Conservation (phyloP, 2,329 filamentous ascomycete species). For the Grosmannia penicillata region DNA sequence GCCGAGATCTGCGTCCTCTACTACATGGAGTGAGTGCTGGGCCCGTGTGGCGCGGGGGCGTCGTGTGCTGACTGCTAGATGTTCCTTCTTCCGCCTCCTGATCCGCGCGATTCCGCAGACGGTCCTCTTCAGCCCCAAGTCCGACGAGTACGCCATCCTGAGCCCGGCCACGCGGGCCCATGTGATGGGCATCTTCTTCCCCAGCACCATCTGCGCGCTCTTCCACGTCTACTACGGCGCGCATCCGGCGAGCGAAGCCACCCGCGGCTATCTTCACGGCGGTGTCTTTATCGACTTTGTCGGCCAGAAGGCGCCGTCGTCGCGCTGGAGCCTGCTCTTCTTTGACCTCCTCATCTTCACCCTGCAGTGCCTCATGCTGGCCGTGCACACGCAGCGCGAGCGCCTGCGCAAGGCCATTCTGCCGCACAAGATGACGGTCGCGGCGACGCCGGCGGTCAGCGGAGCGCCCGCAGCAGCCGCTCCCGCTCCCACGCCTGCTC, state of each 20-base stretch:
- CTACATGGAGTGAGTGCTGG: constrained; percentile 49
- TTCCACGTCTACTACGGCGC: constrained; percentile 41
- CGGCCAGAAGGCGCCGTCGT: constrained; percentile 48
- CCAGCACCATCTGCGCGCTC: constrained; percentile 46
- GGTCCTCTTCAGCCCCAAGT: constrained; percentile 48
- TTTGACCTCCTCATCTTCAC: constrained; percentile 40
- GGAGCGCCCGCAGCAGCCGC: not conserved
- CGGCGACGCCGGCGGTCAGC: not conserved
- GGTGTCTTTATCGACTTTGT: constrained; percentile 54
- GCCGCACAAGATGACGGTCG: constrained; percentile 11
- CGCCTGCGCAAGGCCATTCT: constrained; percentile 34
- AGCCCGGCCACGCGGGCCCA: constrained; percentile 42
- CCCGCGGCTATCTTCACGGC: constrained; percentile 51
- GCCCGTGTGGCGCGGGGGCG: too few species aligned
- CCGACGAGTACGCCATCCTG: constrained; percentile 38
- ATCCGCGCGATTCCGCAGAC: constrained; percentile 45
- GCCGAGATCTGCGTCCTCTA: constrained; percentile 51
- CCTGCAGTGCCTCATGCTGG: constrained; percentile 49
- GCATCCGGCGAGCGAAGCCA: constrained; percentile 42
- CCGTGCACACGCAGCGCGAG: constrained; percentile 46
- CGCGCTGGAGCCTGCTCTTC: constrained; percentile 37
- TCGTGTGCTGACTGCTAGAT: constrained; percentile 24
- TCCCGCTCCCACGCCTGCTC: too few species aligned
- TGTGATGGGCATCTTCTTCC: constrained; percentile 40
- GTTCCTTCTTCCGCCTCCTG: constrained; percentile 48